These are phyloP conservation scores for Pilobolus umbonatus DNA, from an alignment of 192 early-diverging fungal species.

Conservation along the genomic window DNA sequence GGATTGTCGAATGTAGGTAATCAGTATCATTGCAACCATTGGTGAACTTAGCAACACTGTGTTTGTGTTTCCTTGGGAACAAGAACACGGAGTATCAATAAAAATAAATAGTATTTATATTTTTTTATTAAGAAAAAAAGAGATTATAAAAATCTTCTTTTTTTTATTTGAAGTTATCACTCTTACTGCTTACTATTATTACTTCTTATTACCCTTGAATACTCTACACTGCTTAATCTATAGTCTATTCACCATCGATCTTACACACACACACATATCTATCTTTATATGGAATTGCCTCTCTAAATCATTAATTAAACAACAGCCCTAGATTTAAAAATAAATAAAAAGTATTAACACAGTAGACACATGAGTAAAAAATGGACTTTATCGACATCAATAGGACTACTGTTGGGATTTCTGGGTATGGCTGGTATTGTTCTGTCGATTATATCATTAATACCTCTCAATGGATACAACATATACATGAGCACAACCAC, in stretches of 20 bases:
- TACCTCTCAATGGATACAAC: constrained; percentile 16
- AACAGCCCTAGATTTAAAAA: not conserved
- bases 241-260: not conserved
- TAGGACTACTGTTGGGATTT: constrained; percentile 4
- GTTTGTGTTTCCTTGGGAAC: too few species aligned
- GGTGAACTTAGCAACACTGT: not conserved
- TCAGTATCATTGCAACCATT: not conserved
- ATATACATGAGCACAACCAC: constrained; percentile 3
- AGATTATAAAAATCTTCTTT: too few species aligned
- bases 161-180: not conserved
- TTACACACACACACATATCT: not conserved
- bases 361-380: not conserved
- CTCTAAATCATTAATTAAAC: too few species aligned
- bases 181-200: not conserved
- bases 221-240: not conserved
- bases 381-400: not conserved
- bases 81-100: not conserved
- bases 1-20: not conserved
- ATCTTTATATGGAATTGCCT: not conserved
- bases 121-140: too few species aligned
- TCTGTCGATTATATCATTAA: not conserved
- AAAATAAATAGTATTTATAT: not conserved
- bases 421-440: constrained; percentile 15
- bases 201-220: not conserved
- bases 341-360: not conserved